Evolutionary conservation across 23 red algal genomes (phyloP), one percentile per base, ranked within the genome.

Genomic region (Gracilaria gracilis): DNA sequence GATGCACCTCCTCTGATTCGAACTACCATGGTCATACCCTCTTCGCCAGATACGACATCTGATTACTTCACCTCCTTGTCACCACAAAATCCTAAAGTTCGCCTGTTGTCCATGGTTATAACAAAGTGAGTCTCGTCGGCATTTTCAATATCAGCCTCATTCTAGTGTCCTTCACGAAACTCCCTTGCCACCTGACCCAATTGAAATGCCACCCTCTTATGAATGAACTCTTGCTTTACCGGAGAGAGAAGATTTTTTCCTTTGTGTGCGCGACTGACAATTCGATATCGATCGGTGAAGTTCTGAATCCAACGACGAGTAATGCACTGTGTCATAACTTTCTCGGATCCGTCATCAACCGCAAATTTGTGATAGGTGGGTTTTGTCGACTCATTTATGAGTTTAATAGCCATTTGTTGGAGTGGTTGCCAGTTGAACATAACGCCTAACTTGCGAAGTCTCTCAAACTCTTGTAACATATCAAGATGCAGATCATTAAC

Each of bases 111-210:
- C 9, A 37, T 9, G 33, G 7, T 51, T 9, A 77, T 25, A 32
- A 77, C 35, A 51, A 77, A 77, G 38, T 77, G 72, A 23, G 72
- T n/a, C n/a, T n/a, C n/a, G n/a, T n/a, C n/a, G n/a, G n/a, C n/a
- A n/a, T n/a, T n/a, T n/a, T n/a, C n/a, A 24, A 77, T 35, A 77
- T 77, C 72, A 40, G 13, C 46, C 38, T 37, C 72, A 35, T 40
- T 51, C 16, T 37, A 15, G 11, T 48, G 14, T 23, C 72, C 72
- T 9, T 35, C 38, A 9, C 38, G 9, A 35, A 77, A 66, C 21
- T 9, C 61, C 21, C 61, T 66, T 21, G 9, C 61, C 61, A 9
- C 12, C 9, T 15, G 7, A 66, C 21, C 61, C 7, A 66, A 21
- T 9, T 66, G 29, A 66, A 15, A 66, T 9, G 29, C 61, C n/a